Conservation (phyloP, 352 stramenopile species). For the Phytopythium sindhum region DNA sequence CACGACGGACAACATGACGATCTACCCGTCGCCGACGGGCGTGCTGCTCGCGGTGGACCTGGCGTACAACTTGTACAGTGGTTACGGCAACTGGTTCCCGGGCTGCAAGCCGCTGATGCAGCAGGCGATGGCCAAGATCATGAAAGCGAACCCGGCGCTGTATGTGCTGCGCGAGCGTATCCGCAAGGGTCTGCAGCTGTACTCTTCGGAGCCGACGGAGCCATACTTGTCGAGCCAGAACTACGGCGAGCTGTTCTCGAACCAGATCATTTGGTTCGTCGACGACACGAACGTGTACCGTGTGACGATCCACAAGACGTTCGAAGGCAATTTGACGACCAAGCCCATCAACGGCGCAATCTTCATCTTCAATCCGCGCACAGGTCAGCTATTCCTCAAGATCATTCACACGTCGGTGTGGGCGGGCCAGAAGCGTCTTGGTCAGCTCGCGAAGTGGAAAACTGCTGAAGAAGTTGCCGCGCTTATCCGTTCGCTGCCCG, state of each 20-base stretch:
- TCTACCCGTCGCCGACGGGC: conserved; percentile 99
- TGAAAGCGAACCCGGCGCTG: conserved; percentile 99
- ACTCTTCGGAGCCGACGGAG: conserved; percentile 99
- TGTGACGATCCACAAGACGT: conserved; percentile 99
- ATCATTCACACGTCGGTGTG: conserved; percentile 99
- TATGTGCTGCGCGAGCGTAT: conserved; percentile 99
- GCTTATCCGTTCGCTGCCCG: conserved; percentile 97
- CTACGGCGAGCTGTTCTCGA: conserved; percentile 99
- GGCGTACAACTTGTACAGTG: conserved; percentile 99
- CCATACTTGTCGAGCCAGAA: conserved; percentile 99
- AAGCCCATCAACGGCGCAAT: conserved; percentile 99
- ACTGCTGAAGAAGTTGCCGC: conserved; percentile 99
- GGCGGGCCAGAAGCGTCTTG: conserved; percentile 99
- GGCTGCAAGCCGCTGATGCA: conserved; percentile 99
- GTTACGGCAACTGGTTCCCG: conserved; percentile 99
- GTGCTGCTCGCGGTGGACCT: conserved; percentile 97
- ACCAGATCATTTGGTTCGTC: conserved; percentile 99
- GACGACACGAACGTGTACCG: conserved; percentile 99
- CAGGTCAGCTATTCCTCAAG: conserved; percentile 99
- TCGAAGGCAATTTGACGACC: conserved; percentile 98
- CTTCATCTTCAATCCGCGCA: conserved; percentile 99
- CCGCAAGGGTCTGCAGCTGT: conserved; percentile 99
- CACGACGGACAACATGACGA: conserved; percentile 99
- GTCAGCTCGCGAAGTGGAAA: conserved; percentile 99
- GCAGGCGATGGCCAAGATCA: conserved; percentile 99